phyloP scores from a whole-genome alignment of 176 grass and related monocot genomes.

The Oryza nivara region DNA sequence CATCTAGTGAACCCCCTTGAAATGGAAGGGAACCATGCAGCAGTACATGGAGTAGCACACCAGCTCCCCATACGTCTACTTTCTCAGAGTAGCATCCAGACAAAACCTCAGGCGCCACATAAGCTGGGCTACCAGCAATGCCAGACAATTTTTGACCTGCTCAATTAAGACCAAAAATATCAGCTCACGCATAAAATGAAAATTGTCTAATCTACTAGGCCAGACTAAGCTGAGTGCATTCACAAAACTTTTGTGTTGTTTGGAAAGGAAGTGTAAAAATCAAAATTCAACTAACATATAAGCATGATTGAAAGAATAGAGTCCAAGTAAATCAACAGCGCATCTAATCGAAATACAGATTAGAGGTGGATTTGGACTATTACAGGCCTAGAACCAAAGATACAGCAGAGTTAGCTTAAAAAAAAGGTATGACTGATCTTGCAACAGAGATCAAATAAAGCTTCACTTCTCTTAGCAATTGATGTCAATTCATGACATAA shows the following conservation, averaged over 20 bases:
- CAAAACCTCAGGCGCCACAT: constrained; percentile 95
- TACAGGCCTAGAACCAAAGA: constrained; percentile 9
- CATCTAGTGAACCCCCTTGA: constrained; percentile 70
- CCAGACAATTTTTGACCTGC: constrained; percentile 93
- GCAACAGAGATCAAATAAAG: neutral
- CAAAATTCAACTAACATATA: neutral
- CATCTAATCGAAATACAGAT: neutral
- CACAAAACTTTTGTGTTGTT: neutral
- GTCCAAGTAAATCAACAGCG: neutral
- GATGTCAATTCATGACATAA: neutral
- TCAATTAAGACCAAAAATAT: constrained; percentile 26
- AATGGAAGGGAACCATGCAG: constrained; percentile 89
- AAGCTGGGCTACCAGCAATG: constrained; percentile 87
- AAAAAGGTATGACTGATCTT: neutral
- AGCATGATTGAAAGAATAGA: neutral
- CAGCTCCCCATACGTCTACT: constrained; percentile 88
- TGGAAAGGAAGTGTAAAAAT: constrained; percentile 2
- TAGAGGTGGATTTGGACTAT: neutral
- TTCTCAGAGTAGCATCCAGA: constrained; percentile 84
- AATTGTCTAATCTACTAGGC: neutral
- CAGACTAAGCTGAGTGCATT: neutral
- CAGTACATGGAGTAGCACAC: constrained; percentile 85
- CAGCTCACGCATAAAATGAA: neutral
- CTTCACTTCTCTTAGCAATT: constrained; percentile 15
- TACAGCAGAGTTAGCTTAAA: neutral